Evolutionary conservation across 2,329 filamentous ascomycete species (phyloP).

Genomic region (Conoideocrella luteorostrata): DNA sequence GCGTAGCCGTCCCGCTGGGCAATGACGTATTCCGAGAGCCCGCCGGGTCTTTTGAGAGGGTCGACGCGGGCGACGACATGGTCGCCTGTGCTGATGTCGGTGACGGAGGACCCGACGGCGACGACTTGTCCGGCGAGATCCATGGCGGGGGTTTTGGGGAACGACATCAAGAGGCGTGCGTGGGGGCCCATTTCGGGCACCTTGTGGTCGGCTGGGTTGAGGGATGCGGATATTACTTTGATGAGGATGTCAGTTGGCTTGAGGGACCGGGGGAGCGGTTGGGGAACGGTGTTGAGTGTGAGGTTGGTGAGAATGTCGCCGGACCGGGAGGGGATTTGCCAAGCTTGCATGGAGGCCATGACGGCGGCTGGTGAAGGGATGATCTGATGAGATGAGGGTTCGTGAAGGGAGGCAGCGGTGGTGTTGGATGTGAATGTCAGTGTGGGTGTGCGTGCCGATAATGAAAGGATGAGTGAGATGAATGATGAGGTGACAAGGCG

Average conservation of each 20-base stretch:
- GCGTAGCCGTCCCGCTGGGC: constrained; percentile 23
- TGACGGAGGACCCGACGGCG: constrained; percentile 19
- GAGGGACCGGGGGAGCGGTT: neutral
- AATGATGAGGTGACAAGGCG: too few species aligned
- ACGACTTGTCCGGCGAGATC: constrained; percentile 47
- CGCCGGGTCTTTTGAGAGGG: constrained; percentile 27
- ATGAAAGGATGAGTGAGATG: too few species aligned
- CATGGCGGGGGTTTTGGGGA: constrained; percentile 39
- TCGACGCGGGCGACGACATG: constrained; percentile 35
- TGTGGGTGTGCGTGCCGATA: too few species aligned
- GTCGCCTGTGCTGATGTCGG: constrained; percentile 31
- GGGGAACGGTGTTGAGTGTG: too few species aligned
- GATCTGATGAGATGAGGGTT: too few species aligned
- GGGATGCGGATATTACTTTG: constrained; percentile 32
- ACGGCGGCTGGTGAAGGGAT: too few species aligned
- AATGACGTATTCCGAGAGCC: constrained; percentile 32
- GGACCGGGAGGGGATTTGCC: too few species aligned
- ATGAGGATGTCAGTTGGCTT: constrained; percentile 28
- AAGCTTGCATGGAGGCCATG: too few species aligned
- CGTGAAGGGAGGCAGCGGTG: too few species aligned
- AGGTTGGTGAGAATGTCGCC: too few species aligned
- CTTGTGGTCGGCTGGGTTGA: constrained; percentile 48
- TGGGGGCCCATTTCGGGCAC: constrained; percentile 33
- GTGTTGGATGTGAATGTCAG: too few species aligned
- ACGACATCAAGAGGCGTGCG: constrained; percentile 22